Percentiles rank a stretch among this genome's conserved stretches.
Evolutionary conservation across 2,329 filamentous ascomycete species (phyloP).

Genomic region (Zasmidium angulare): DNA sequence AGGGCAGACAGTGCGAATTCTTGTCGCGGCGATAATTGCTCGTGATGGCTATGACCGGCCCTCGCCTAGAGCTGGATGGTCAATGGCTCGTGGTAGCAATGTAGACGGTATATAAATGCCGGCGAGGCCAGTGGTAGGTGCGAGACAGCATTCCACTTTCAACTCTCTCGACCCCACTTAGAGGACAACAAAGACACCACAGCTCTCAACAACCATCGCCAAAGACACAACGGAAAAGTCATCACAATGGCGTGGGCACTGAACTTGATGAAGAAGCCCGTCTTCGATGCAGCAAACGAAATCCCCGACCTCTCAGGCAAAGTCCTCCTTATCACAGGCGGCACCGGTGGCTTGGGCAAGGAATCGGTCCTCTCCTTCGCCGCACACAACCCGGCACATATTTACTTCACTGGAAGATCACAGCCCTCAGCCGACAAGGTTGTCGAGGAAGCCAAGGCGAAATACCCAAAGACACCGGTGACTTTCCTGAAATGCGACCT

Average conservation of each 20-base stretch:
- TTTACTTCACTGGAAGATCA: conserved; percentile 53
- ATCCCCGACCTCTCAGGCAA: conserved; percentile 30
- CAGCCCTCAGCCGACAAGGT: conserved; percentile 50
- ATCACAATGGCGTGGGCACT: neutral
- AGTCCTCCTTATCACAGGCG: conserved; percentile 30
- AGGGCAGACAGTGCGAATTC: neutral
- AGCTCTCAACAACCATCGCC: neutral
- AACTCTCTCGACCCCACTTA: neutral
- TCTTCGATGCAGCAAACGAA: conserved; percentile 25
- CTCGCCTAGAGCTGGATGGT: neutral
- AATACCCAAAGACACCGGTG: conserved; percentile 40
- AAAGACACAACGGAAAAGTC: neutral
- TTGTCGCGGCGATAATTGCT: neutral
- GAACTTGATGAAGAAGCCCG: conserved; percentile 6
- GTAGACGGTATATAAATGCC: neutral
- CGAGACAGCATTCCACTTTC: neutral
- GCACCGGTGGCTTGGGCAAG: conserved; percentile 15
- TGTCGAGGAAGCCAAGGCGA: conserved; percentile 39
- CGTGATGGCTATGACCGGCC: neutral
- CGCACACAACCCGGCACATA: conserved; percentile 52
- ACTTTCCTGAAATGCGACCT: conserved; percentile 35
- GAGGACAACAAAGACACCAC: neutral
- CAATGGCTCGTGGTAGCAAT: neutral
- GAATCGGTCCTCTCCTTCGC: conserved; percentile 48
- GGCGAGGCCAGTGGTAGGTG: neutral